Evolutionary conservation across 768 basidiomycete genomes (phyloP).

Genomic region (Clathrus columnatus): DNA sequence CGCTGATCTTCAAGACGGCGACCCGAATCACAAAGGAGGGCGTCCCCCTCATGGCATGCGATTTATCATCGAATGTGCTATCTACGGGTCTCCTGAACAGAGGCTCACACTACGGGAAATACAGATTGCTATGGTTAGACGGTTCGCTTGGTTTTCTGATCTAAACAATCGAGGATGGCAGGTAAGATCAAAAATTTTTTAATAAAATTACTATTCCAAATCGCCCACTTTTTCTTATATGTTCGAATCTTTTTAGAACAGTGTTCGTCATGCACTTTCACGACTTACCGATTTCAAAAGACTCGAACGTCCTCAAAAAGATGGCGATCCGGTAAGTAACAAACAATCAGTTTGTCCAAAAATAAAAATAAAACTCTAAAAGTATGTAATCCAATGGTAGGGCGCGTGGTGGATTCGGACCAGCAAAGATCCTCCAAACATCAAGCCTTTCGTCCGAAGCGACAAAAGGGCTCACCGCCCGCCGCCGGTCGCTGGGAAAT

Average conservation of each 20-base stretch:
- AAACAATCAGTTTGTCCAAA: no score
- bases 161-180: neutral
- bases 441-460: neutral
- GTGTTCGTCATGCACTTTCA: neutral
- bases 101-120: conserved; percentile 58
- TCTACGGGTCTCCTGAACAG: conserved; percentile 46
- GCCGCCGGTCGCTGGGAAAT: neutral
- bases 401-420: neutral
- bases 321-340: neutral
- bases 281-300: neutral
- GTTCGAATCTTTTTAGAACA: neutral
- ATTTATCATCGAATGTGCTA: conserved; percentile 48
- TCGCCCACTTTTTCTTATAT: neutral
- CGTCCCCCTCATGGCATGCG: neutral
- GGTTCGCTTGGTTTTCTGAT: conserved; percentile 34
- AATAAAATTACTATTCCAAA: neutral
- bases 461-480: neutral
- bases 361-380: neutral
- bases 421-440: neutral
- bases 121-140: conserved; percentile 41
- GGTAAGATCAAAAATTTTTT: neutral
- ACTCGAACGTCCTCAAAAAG: neutral
- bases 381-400: neutral
- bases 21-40: neutral
- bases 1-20: neutral